phyloP scores from a whole-genome alignment of 2,329 filamentous ascomycete species.

The Alternaria arbusti region DNA sequence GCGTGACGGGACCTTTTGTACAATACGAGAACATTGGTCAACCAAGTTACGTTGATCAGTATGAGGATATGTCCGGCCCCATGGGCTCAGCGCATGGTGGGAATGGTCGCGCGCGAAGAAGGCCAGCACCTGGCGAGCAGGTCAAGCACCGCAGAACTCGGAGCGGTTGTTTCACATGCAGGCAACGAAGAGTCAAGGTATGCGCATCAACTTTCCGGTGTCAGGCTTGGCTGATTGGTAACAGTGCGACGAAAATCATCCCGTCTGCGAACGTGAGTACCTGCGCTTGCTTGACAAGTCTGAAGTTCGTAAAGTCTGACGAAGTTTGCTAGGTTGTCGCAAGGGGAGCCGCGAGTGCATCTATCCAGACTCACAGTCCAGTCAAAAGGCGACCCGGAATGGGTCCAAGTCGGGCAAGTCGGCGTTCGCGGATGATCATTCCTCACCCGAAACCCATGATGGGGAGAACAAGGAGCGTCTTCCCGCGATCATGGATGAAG shows the following conservation, averaged over 20 bases:
- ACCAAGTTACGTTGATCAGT: slow-evolving; percentile 43
- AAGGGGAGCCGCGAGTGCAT: slow-evolving; percentile 91
- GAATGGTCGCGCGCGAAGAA: slow-evolving; percentile 39
- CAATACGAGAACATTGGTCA: slow-evolving; percentile 44
- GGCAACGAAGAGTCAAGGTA: slow-evolving; percentile 82
- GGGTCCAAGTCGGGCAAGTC: slow-evolving; percentile 53
- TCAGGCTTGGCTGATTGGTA: slow-evolving; percentile 20
- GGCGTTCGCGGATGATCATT: slow-evolving; percentile 54
- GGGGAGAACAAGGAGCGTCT: slow-evolving; percentile 49
- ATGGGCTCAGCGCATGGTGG: slow-evolving; percentile 36
- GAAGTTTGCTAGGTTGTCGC: slow-evolving; percentile 69
- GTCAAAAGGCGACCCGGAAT: slow-evolving; percentile 56
- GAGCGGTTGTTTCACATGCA: slow-evolving; percentile 93
- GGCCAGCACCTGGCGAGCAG: slow-evolving; percentile 61
- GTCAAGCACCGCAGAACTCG: slow-evolving; percentile 93
- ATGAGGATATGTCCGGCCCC: slow-evolving; percentile 40
- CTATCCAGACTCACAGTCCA: slow-evolving; percentile 76
- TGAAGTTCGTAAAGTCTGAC: slow-evolving; percentile 17
- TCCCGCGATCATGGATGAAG: slow-evolving; percentile 54
- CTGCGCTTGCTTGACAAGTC: slow-evolving; percentile 8
- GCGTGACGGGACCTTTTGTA: slow-evolving; percentile 38
- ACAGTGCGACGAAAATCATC: slow-evolving; percentile 88
- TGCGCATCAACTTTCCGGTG: neutral
- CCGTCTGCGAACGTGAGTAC: slow-evolving; percentile 76
- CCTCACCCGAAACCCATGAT: slow-evolving; percentile 60